Evolutionary conservation across 2,329 filamentous ascomycete genomes (phyloP), one percentile per base, ranked within the genome.

Genomic region (Trichocomaceae sp.): DNA sequence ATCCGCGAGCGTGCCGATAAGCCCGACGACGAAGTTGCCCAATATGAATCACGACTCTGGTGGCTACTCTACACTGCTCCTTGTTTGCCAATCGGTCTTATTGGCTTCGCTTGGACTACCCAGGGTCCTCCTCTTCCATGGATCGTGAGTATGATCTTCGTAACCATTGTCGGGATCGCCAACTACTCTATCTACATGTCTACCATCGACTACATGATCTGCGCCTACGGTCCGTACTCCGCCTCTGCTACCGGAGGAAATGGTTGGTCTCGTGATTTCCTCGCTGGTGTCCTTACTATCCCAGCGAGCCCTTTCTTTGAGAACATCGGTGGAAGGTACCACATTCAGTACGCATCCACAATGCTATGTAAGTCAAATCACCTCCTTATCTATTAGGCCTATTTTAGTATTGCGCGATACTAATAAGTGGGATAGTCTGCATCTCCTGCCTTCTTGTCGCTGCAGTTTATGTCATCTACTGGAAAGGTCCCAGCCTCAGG

Each of bases 161-260:
- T 79, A 1, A 77, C 76, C 15, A 73, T 87, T 45, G 83, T 90
- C 50, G 87, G 85, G 20, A 84, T 90, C 50, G 86, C 86, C 54
- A 90, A 90, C 63, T 87, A 86, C 56, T 75, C 80, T 33, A 87
- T 88, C 56, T 88, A 88, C 72, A 87, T 87, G 82, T 83, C 85
- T 1, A 87, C 85, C 1, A 86, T 88, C 59, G 84, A 90, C 68
- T 90, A 90, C 72, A 88, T 88, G 81, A 81, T 88, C 35, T 84
- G 83, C 56, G 83, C 85, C 0, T 88, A 89, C 62, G 87, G 86
- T 0, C 82, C 82, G 0, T 89, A 88, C 66, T 82, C 85, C 2
- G 86, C 86, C 1, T 88, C 85, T 0, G 87, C 87, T 0, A 89
- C 86, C 0, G 87, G 86, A 41, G 86, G 86, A 19, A 90, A 90